These are phyloP conservation scores for Rusavskia elegans DNA, from an alignment of 495 filamentous ascomycete genomes.

Conservation along the genomic window DNA sequence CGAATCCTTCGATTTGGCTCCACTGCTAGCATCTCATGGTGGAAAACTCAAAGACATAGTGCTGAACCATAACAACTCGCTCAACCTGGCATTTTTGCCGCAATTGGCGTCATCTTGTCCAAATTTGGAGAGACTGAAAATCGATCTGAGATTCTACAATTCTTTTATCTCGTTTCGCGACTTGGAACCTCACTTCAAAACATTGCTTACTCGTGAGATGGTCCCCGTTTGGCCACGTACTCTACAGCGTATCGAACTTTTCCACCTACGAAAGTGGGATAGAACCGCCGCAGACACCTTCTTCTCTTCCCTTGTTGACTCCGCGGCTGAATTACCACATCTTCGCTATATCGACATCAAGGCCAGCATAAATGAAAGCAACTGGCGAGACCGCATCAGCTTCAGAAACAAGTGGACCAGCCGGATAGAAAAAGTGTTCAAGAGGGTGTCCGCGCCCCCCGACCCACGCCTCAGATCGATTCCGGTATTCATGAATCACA, in stretches of 20 bases:
- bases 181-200: constrained; percentile 51
- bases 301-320: constrained; percentile 58
- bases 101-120: constrained; percentile 46
- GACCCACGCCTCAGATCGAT: constrained; percentile 18
- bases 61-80: constrained; percentile 58
- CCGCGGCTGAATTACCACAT: constrained; percentile 41
- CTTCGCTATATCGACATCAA: constrained; percentile 54
- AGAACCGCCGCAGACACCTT: constrained; percentile 49
- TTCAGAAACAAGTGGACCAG: constrained; percentile 60
- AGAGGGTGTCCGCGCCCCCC: constrained; percentile 37
- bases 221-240: constrained; percentile 59
- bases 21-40: constrained; percentile 48
- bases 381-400: constrained; percentile 60
- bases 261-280: constrained; percentile 57
- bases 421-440: constrained; percentile 46
- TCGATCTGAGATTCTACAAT: constrained; percentile 58
- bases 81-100: constrained; percentile 57
- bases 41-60: constrained; percentile 42
- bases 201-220: constrained; percentile 40
- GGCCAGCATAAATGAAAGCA: constrained; percentile 42
- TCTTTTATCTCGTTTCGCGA: constrained; percentile 39
- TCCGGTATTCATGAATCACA: constrained; percentile 20
- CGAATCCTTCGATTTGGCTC: constrained; percentile 36
- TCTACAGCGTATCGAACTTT: constrained; percentile 53
- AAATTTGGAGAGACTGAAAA: constrained; percentile 46